Base-by-base conservation (phyloP, 768 basidiomycete species). In the Lentinula lateritia region DNA sequence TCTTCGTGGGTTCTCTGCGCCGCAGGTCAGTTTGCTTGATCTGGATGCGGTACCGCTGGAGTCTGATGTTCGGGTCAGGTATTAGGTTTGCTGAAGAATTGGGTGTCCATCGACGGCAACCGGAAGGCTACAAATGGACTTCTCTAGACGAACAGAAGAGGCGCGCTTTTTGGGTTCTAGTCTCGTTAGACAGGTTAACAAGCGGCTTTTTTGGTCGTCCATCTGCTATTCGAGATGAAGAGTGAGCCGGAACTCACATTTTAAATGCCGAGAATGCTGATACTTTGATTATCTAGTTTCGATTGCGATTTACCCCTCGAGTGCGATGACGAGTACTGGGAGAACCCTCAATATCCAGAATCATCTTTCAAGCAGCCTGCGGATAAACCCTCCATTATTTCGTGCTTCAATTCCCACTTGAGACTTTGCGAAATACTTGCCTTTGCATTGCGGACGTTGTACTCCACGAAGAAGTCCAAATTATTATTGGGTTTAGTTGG, bases 241-340 rank as follows among this genome's bases (percentile, higher is more conserved):
- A 86, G 78, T 81, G 58, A 36, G 83, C 71, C 5, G 15, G 18
- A 5, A 34, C 7, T 57, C 16, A 28, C 36, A 10, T 23, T 32
- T 28, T 15, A 18, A 4, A 5, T 55, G 5, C 15, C 16, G 23
- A 28, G 6, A 52, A 6, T n/a, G 23, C 53, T 59, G 12, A 42
- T n/a, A 42, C 81, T 63, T 81, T 34, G 1, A 18, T 5, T 5
- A 13, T 10, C 32, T 54, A 50, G 81, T 64, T 76, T 81, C 64
- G 80, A 82, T 57, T 70, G 76, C 7, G 80, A 82, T 52, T 74
- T 76, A 20, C 83, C 84, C 0, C 67, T 80, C 1, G 79, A 80
- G 42, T 80, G 83, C 10, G 84, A 86, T 61, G 84, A 86, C 66
- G 83, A 86, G 50, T 86, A 80, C 56, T 86, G 85, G 84, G 60